phyloP scores from a whole-genome alignment of 208 protist genomes.

The Trypanosoma mega region DNA sequence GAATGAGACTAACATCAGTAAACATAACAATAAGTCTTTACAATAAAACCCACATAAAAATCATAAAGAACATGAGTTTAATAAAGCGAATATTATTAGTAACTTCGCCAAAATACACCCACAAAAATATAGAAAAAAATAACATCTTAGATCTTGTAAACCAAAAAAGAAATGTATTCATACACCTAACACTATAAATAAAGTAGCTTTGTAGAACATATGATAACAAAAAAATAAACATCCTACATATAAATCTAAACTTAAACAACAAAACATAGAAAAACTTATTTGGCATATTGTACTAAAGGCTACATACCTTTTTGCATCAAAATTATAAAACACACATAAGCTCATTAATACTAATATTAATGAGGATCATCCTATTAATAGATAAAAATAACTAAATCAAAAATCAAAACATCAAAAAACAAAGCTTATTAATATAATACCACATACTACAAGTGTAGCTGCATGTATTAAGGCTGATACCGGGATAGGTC shows the following conservation, averaged over 20 bases:
- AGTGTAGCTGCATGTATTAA: conserved; percentile 81
- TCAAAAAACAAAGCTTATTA: conserved; percentile 76
- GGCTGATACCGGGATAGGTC: conserved; percentile 76
- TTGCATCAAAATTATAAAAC: conserved; percentile 86
- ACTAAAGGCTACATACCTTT: conserved; percentile 84
- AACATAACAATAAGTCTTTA: conserved; percentile 73
- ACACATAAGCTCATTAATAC: conserved; percentile 74
- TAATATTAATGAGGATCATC: conserved; percentile 75
- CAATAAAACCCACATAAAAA: conserved; percentile 89
- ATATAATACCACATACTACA: conserved; percentile 79
- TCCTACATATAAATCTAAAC: conserved; percentile 77
- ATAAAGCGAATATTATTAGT: conserved; percentile 70
- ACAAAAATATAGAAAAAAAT: conserved; percentile 88
- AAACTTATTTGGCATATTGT: conserved; percentile 88
- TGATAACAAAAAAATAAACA: conserved; percentile 86
- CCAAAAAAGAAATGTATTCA: conserved; percentile 87
- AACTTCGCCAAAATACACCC: conserved; percentile 54
- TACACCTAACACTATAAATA: conserved; percentile 81
- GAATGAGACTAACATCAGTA: conserved; percentile 76
- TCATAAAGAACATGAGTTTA: conserved; percentile 83
- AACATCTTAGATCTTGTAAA: conserved; percentile 65
- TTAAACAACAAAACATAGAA: conserved; percentile 82
- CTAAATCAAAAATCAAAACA: conserved; percentile 84
- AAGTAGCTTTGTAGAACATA: conserved; percentile 86
- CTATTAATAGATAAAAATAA: conserved; percentile 82